A percentile compares a stretch with the other conserved stretches of the same genome.
Evolutionary conservation across 495 filamentous ascomycete genomes (phyloP).

Genomic region (Aspergillus coremiiformis): DNA sequence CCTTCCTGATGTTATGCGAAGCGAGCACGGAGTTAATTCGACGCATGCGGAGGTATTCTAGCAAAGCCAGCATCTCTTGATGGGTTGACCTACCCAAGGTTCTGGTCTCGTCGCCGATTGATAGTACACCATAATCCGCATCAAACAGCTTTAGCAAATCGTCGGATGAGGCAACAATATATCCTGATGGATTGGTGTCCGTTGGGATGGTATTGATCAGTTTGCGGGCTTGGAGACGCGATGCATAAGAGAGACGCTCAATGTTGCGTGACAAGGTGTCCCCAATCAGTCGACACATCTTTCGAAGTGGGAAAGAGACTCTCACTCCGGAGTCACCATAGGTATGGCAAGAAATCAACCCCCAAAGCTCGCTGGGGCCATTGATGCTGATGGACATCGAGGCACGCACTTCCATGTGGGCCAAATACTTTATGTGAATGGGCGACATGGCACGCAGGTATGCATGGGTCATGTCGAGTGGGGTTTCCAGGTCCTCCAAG

Average conservation of each 20-base stretch:
- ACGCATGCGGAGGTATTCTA: conserved; percentile 78
- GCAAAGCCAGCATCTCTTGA: conserved; percentile 77
- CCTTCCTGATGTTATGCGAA: conserved; percentile 66
- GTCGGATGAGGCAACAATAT: conserved; percentile 86
- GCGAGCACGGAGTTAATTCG: conserved; percentile 68
- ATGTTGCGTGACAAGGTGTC: conserved; percentile 85
- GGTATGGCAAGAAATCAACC: conserved; percentile 79
- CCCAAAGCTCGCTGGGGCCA: conserved; percentile 80
- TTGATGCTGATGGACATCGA: conserved; percentile 96
- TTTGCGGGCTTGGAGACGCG: conserved; percentile 56
- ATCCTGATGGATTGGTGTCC: conserved; percentile 77
- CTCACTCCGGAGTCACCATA: conserved; percentile 81
- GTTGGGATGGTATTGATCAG: conserved; percentile 54
- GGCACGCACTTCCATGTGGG: conserved; percentile 83
- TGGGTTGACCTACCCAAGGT: conserved; percentile 69
- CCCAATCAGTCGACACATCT: conserved; percentile 88
- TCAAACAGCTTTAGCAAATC: conserved; percentile 81
- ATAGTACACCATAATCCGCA: conserved; percentile 81
- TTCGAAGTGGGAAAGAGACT: conserved; percentile 83
- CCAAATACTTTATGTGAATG: conserved; percentile 81
- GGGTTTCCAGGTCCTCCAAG: conserved; percentile 63
- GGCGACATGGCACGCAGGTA: conserved; percentile 84
- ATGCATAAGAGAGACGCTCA: conserved; percentile 81
- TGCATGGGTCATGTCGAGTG: conserved; percentile 76
- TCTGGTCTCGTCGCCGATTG: conserved; percentile 82